Evolutionary conservation across 129 eudicot species (phyloP), one percentile per base, ranked within the genome.

Genomic region (Chrysanthemum lavandulifolium): DNA sequence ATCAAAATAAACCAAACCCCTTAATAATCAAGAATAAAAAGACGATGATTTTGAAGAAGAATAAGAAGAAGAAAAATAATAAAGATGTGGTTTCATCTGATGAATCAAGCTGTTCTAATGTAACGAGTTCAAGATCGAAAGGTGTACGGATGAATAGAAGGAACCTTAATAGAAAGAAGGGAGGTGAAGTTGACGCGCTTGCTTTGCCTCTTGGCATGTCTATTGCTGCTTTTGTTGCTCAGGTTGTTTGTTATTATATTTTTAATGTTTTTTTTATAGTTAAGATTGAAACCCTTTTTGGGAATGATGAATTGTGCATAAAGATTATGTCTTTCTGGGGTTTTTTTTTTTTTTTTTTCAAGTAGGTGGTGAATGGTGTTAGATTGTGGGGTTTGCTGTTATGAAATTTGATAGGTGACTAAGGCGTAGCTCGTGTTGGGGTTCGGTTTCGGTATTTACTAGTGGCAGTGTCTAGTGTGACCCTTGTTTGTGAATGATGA

Each of bases 141-240:
- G 79, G 80, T 29, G 19, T 74, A 5, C 76, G 83, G 16, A 7
- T 3, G 3, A 61, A 33, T 25, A 75, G 67, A 3, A 80, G 72
- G 69, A 80, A 79, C 79, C 76, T 79, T 75, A 80, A 81, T 27
- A 50, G 67, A 51, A 48, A 70, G 15, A 55, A 33, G 14, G 86
- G 68, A 10, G 78, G 77, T 61, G 86, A 78, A 64, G 81, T 84
- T 10, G 94, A 87, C 31, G 88, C 91, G 31, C 86, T 92, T 40
- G 96, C 95, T 43, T 87, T 92, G 63, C 88, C 94, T 68, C 86
- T 89, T 53, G 98, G 98, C 53, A 92, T 89, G 96, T 87, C 96
- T 6, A 80, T 92, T 56, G 98, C 96, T 40, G 96, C 94, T 13
- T 84, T 92, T 73, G 80, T 92, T 68, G 78, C 91, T 45, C 87